Percentiles rank a stretch among this genome's conserved stretches.
Evolutionary conservation across 2,329 filamentous ascomycete species (phyloP).

Genomic region (Tetracladium maxilliforme): DNA sequence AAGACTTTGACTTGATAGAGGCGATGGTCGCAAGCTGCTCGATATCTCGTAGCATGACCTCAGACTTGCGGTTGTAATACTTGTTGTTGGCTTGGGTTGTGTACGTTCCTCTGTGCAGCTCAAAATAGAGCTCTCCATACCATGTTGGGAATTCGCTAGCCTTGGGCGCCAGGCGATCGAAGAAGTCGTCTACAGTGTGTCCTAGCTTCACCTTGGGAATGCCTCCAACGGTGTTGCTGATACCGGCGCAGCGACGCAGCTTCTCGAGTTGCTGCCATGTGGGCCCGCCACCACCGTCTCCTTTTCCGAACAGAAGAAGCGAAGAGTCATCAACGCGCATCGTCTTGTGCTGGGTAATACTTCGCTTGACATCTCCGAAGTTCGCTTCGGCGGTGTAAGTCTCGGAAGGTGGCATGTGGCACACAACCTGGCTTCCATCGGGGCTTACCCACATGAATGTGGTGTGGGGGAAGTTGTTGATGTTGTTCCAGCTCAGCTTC

Average conservation of each 20-base stretch:
- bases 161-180: slow-evolving; percentile 71
- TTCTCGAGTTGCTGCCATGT: slow-evolving; percentile 93
- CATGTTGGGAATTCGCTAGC: slow-evolving; percentile 70
- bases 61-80: slow-evolving; percentile 75
- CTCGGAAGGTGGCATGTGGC: slow-evolving; percentile 92
- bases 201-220: slow-evolving; percentile 84
- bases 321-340: slow-evolving; percentile 87
- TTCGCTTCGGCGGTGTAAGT: slow-evolving; percentile 92
- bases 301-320: slow-evolving; percentile 87
- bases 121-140: slow-evolving; percentile 97
- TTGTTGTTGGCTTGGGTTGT: slow-evolving; percentile 98
- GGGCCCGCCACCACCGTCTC: slow-evolving; percentile 88
- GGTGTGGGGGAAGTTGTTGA: slow-evolving; percentile 96
- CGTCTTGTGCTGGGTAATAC: slow-evolving; percentile 84
- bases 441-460: slow-evolving; percentile 98
- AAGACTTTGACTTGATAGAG: slow-evolving; percentile 52
- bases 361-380: slow-evolving; percentile 86
- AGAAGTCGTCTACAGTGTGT: slow-evolving; percentile 86
- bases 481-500: slow-evolving; percentile 99
- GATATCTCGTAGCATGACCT: slow-evolving; percentile 73
- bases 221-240: slow-evolving; percentile 73
- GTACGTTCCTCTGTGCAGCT: slow-evolving; percentile 92
- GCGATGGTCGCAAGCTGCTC: slow-evolving; percentile 81
- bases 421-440: slow-evolving; percentile 91
- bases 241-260: slow-evolving; percentile 77